Evolutionary conservation across 2,329 filamentous ascomycete genomes (phyloP), one percentile per base, ranked within the genome.

Genomic region (Ophiostoma populinum): DNA sequence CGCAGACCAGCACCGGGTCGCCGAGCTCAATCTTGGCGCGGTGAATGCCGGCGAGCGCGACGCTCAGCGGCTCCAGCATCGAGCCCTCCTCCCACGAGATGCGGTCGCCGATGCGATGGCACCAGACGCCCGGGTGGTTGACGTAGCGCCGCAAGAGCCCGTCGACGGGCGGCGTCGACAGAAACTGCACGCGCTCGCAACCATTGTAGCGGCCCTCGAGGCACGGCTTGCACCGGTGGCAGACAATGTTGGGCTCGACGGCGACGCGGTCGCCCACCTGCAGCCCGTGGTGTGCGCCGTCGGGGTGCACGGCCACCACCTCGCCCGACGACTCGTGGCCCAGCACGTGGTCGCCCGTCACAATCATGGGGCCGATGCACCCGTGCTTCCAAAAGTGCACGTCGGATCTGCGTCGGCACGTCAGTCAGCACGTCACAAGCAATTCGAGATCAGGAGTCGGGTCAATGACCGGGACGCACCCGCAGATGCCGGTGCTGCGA

Each of bases 371-470:
- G 19, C 87, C 87, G 52, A 95, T 95, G 61, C 80, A 81, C 45
- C 87, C 87, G 33, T 80, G 79, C 53, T 92, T 82, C 87, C 87
- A 95, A 64, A 95, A 95, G 61, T 95, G 87, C 38, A 95, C 77
- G 56, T 94, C 86, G 41, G 82, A 92, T 39, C 81, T 87, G 48
- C 34, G 8, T 17, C 15, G 34, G 31, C n/a, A n/a, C n/a, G n/a
- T n/a, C n/a, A n/a, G 24, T 9, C 24, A 25, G 24, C 11, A 9
- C 6, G 24, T n/a, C 9, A 5, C 5, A 11, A 9, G 7, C n/a
- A n/a, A n/a, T n/a, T n/a, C n/a, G 9, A 15, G 6, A 32, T 10
- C 15, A 7, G 22, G 9, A 18, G 10, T 19, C n/a, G 9, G 15
- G 24, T 18, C 9, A 18, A 12, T 17, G 19, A 12, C 16, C 6